Conservation (phyloP, 1,284 basidiomycete genomes). For the Fistulina hepatica region DNA sequence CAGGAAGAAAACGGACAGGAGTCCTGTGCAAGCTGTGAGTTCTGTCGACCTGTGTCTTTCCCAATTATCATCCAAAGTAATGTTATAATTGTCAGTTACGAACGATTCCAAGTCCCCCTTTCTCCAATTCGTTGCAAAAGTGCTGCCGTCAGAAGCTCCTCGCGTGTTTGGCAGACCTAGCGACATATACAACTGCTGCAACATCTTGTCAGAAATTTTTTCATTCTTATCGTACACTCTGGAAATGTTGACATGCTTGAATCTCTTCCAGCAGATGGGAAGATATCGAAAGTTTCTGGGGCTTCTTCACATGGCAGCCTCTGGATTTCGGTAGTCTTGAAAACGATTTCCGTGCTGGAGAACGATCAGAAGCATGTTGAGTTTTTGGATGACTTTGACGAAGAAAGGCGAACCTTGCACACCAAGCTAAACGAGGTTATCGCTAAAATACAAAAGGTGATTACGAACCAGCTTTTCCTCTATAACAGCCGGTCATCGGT, state of each 20-base stretch:
- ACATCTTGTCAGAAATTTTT: slow-evolving; percentile 33
- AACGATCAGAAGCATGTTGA: slow-evolving; percentile 63
- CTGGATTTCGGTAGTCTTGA: slow-evolving; percentile 69
- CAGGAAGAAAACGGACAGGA: slow-evolving; percentile 67
- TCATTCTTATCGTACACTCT: slow-evolving; percentile 2
- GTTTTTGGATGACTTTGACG: slow-evolving; percentile 44
- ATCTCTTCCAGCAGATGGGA: slow-evolving; percentile 29
- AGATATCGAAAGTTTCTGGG: slow-evolving; percentile 43
- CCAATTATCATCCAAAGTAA: slow-evolving; percentile 5
- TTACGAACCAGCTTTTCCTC: too few species aligned
- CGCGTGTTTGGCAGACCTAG: slow-evolving; percentile 67
- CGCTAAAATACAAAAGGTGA: slow-evolving; percentile 37
- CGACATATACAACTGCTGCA: slow-evolving; percentile 39
- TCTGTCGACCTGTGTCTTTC: slow-evolving; percentile 3
- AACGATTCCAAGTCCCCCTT: slow-evolving; percentile 49
- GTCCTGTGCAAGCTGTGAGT: slow-evolving; percentile 49
- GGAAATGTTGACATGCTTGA: too few species aligned
- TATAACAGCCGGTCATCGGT: too few species aligned
- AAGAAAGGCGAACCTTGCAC: slow-evolving; percentile 41
- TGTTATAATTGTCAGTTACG: slow-evolving; percentile 47
- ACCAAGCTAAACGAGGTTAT: slow-evolving; percentile 38
- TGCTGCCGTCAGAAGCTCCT: slow-evolving; percentile 65
- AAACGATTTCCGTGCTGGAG: slow-evolving; percentile 50
- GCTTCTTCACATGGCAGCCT: slow-evolving; percentile 64
- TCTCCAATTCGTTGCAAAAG: slow-evolving; percentile 62